These are phyloP conservation scores for Xylariaceae sp. DNA, from an alignment of 2,329 filamentous ascomycete species.

Conservation along the genomic window DNA sequence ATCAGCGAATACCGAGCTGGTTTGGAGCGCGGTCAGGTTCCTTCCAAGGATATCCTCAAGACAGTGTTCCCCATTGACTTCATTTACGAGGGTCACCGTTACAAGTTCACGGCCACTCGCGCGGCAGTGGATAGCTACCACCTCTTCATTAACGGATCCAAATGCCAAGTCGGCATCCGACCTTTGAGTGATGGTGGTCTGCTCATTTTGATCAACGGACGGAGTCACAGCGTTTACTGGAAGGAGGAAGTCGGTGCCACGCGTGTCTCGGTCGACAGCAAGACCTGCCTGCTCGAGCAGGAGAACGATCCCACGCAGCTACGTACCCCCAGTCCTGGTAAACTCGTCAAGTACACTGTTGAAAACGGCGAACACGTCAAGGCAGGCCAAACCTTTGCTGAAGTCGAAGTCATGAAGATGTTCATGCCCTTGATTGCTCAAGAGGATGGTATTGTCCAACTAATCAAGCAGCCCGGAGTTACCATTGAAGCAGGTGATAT, in stretches of 20 bases:
- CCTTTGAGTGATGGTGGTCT: constrained; percentile 91
- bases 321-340: constrained; percentile 88
- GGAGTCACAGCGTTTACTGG: constrained; percentile 99
- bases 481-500: constrained; percentile 97
- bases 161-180: constrained; percentile 87
- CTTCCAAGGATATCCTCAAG: constrained; percentile 92
- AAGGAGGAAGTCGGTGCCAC: constrained; percentile 97
- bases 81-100: constrained; percentile 93
- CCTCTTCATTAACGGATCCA: constrained; percentile 97
- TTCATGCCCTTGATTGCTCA: constrained; percentile 97
- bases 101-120: constrained; percentile 96
- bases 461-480: constrained; percentile 99
- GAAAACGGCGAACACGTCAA: constrained; percentile 92
- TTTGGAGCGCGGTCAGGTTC: constrained; percentile 94
- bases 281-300: constrained; percentile 95
- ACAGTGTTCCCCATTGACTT: constrained; percentile 97
- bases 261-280: constrained; percentile 92
- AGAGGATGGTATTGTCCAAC: constrained; percentile 92
- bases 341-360: constrained; percentile 95
- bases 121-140: constrained; percentile 93
- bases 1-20: constrained; percentile 81
- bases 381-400: constrained; percentile 88
- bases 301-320: constrained; percentile 98
- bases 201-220: constrained; percentile 81
- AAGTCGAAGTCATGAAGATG: constrained; percentile 99